Conservation (phyloP, 441 rosid species). For the Pelargonium myrrhifolium region DNA sequence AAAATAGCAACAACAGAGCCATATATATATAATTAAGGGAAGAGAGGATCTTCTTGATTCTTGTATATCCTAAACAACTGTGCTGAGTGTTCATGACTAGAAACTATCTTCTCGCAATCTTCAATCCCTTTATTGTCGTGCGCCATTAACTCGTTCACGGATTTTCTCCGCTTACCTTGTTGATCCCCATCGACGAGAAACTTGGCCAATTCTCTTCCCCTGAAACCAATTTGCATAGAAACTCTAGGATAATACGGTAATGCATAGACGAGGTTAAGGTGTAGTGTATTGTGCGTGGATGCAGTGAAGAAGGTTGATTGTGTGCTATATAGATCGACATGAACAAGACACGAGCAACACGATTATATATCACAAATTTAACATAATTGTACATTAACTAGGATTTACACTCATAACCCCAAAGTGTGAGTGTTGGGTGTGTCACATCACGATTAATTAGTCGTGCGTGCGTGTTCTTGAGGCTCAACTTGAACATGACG, state of each 20-base stretch:
- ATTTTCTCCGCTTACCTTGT: slow-evolving; percentile 24
- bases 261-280: too few relatives aligned
- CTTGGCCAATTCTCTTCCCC: slow-evolving; percentile 23
- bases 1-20: too few relatives aligned
- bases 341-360: slow-evolving; percentile 7
- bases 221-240: slow-evolving; percentile 1
- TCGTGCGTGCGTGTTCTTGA: too few relatives aligned
- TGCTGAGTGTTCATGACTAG: background rate
- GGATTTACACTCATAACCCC: too few relatives aligned
- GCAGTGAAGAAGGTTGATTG: too few relatives aligned
- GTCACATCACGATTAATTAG: too few relatives aligned
- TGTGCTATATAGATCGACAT: too few relatives aligned
- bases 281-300: too few relatives aligned
- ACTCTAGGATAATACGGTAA: background rate
- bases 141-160: slow-evolving; percentile 22
- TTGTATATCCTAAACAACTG: slow-evolving; percentile 31
- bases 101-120: slow-evolving; percentile 26
- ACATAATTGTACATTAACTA: too few relatives aligned
- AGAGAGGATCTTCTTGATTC: slow-evolving; percentile 21
- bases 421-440: too few relatives aligned
- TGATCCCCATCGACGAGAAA: slow-evolving; percentile 29
- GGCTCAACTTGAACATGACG: too few relatives aligned
- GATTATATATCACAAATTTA: background rate
- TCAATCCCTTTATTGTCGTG: slow-evolving; percentile 16
- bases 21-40: slow-evolving; percentile 11